Evolutionary conservation across 352 stramenopile genomes (phyloP), one percentile per base, ranked within the genome.

Genomic region (Phytophthora pisi): DNA sequence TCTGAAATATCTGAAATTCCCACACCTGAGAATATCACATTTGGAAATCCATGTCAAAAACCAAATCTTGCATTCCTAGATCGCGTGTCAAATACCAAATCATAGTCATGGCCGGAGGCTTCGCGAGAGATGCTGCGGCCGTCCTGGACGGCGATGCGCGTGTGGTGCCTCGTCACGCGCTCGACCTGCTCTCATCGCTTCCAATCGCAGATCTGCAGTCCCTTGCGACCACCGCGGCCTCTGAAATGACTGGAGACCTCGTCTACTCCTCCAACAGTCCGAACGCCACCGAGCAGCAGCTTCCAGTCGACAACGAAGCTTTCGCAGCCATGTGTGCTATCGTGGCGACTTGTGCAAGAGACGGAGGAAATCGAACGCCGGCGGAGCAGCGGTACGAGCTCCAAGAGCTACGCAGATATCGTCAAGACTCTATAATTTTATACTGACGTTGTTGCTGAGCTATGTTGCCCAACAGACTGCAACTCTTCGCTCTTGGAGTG

Each of bases 241-340:
- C 45, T 5, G 74, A 78, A 26, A 56, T 84, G 49, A 59, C 63
- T 49, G 40, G 18, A 4, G 53, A 61, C n/a, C 28, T 45, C 15
- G 24, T 49, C 2, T 42, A 31, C 20, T 42, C 36, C 2, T 11
- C 13, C n/a, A 16, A 18, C 6, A 10, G 24, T 28, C 36, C 49
- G 60, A 61, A 66, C 36, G 49, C 45, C 7, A 4, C 24, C 16
- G 49, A 70, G 18, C 51, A 36, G 34, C 51, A 51, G 10, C 38
- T 34, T 30, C 18, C 15, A 4, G 59, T 11, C 15, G 34, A 71
- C 20, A 36, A 62, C 20, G 68, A 68, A 23, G 31, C 61, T 0
- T 79, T 73, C 26, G 68, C 58, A 52, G 69, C 50, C 20, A 72
- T 85, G 61, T 79, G 64, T 49, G 62, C 53, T 16, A 73, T 81